Conservation (phyloP, 1,139 yeast species). For the Protomyces macrosporus region DNA sequence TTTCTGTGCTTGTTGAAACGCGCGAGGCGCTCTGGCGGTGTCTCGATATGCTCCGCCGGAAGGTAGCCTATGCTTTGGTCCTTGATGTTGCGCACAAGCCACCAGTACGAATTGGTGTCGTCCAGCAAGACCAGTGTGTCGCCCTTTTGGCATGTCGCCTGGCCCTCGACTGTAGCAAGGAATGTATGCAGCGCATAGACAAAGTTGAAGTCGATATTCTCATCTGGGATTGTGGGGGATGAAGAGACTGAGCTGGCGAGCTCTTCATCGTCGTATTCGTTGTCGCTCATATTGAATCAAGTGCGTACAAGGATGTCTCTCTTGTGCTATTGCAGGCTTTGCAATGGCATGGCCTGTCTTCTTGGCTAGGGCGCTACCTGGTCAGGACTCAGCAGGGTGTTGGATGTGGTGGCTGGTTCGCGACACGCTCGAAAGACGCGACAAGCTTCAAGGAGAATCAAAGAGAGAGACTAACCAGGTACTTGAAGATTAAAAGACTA, state of each 20-base stretch:
- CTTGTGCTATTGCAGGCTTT: too few species aligned
- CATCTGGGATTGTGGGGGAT: constrained; percentile 52
- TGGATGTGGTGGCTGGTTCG: too few species aligned
- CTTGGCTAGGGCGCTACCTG: too few species aligned
- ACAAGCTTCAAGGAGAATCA: too few species aligned
- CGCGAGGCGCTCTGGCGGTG: constrained; percentile 85
- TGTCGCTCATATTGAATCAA: neutral
- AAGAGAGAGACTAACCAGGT: too few species aligned
- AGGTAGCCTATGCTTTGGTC: constrained; percentile 69
- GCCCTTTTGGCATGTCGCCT: constrained; percentile 71
- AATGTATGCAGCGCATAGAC: constrained; percentile 84
- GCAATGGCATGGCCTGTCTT: too few species aligned
- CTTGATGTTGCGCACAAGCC: constrained; percentile 72
- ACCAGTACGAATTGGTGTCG: constrained; percentile 94
- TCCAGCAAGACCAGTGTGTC: constrained; percentile 77
- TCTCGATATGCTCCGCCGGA: constrained; percentile 92
- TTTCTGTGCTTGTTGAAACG: constrained; percentile 87
- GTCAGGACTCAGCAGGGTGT: too few species aligned
- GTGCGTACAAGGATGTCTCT: neutral
- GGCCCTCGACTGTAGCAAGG: constrained; percentile 90
- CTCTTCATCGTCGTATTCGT: constrained; percentile 10
- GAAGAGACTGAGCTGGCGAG: constrained; percentile 34
- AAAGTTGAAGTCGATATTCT: constrained; percentile 76
- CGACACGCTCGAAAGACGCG: too few species aligned
- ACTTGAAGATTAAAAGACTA: too few species aligned